phyloP scores from a whole-genome alignment of 352 stramenopile species.

The Pythium brachiatum region DNA sequence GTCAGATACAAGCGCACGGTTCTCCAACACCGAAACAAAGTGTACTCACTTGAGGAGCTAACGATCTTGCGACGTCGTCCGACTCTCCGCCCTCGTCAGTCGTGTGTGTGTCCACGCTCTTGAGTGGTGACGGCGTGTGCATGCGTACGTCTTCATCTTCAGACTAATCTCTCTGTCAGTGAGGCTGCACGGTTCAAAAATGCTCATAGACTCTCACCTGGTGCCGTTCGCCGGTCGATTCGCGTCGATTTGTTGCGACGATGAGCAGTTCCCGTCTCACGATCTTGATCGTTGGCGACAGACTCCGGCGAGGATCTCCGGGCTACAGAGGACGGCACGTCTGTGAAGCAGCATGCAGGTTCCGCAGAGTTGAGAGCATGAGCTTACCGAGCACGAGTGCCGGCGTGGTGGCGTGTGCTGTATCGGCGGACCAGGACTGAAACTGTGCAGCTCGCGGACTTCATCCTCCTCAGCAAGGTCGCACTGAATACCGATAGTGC shows the following conservation, averaged over 20 bases:
- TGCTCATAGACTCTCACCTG: too few relatives aligned
- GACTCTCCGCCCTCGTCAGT: not conserved
- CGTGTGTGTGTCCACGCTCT: not conserved
- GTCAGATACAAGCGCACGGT: not conserved
- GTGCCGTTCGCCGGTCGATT: not conserved
- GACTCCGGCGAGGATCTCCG: constrained; percentile 14
- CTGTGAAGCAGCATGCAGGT: too few relatives aligned
- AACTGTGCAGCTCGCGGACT: constrained; percentile 1
- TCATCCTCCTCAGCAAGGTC: constrained; percentile 2
- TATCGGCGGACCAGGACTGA: not conserved
- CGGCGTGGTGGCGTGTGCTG: constrained; percentile 1
- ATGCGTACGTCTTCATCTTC: constrained; percentile 9
- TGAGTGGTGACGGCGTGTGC: constrained; percentile 9
- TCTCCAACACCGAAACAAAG: not conserved
- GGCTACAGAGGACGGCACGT: not conserved
- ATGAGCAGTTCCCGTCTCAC: constrained; percentile 21
- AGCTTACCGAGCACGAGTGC: not conserved
- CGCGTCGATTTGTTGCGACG: constrained; percentile 6
- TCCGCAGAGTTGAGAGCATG: too few relatives aligned
- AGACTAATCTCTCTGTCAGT: not conserved
- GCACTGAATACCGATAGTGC: constrained; percentile 13
- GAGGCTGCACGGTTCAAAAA: not conserved
- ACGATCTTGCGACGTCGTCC: constrained; percentile 1
- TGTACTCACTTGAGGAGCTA: constrained; percentile 2
- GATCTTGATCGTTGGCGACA: constrained; percentile 24